These are phyloP conservation scores for Helicostylum pulchrum DNA, from an alignment of 192 early-diverging fungal species.

Conservation along the genomic window DNA sequence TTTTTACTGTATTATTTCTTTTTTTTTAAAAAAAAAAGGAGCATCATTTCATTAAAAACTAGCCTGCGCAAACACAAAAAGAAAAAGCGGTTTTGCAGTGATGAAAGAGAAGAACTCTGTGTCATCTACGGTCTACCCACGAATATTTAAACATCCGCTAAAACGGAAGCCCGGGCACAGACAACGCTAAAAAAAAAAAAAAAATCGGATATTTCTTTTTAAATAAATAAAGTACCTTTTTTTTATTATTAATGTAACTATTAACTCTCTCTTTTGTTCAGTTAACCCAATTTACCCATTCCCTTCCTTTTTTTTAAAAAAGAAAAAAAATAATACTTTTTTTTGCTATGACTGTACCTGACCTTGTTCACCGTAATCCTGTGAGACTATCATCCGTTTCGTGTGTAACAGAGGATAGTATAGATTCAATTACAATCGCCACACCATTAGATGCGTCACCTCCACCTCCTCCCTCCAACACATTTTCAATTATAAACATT, in stretches of 20 bases:
- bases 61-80: too few relatives aligned
- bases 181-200: too few relatives aligned
- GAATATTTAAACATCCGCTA: too few relatives aligned
- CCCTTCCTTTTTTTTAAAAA: slow-evolving; percentile 6
- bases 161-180: too few relatives aligned
- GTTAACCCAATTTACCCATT: too few relatives aligned
- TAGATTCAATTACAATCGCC: slow-evolving; percentile 16
- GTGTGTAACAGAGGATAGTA: slow-evolving; percentile 24
- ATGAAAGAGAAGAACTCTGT: too few relatives aligned
- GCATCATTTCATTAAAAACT: too few relatives aligned
- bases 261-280: background rate
- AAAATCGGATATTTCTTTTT: too few relatives aligned
- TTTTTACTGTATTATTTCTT: background rate
- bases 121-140: too few relatives aligned
- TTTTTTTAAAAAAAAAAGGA: background rate
- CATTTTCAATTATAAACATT: slow-evolving; percentile 21
- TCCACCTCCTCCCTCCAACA: background rate
- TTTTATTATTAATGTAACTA: background rate
- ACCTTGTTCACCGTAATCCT: background rate
- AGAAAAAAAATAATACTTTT: background rate
- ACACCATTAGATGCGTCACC: slow-evolving; percentile 26
- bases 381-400: slow-evolving; percentile 15
- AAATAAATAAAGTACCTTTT: too few relatives aligned
- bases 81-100: too few relatives aligned
- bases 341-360: background rate